Percentiles rank a stretch among this genome's conserved stretches.
Evolutionary conservation across 371 early-diverging fungal genomes (phyloP).

Genomic region (Rhizopus sp.): DNA sequence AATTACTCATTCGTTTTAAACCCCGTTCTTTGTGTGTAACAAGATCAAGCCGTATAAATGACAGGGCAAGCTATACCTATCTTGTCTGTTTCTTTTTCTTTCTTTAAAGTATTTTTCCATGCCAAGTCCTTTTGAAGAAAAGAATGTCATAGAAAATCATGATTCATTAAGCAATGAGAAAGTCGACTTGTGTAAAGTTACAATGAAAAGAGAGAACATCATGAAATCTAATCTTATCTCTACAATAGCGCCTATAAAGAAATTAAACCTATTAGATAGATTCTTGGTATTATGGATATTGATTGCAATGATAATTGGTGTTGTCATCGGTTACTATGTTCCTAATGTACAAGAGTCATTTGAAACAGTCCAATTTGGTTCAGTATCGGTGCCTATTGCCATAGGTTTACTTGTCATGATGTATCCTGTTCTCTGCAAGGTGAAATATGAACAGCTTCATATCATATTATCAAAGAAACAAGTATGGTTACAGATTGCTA

Average conservation of each 20-base stretch:
- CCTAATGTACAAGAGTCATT: conserved; percentile 57
- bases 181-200: conserved; percentile 17
- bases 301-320: conserved; percentile 67
- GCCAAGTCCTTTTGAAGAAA: conserved; percentile 11
- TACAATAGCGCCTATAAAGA: conserved; percentile 24
- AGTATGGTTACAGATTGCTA: conserved; percentile 47
- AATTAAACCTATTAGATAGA: conserved; percentile 51
- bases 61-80: conserved; percentile 16
- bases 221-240: conserved; percentile 18
- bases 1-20: not conserved
- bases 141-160: conserved; percentile 2
- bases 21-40: not conserved
- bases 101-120: conserved; percentile 13
- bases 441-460: conserved; percentile 60
- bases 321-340: conserved; percentile 68
- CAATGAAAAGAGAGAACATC: conserved; percentile 38
- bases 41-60: not conserved
- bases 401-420: conserved; percentile 72
- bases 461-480: conserved; percentile 36
- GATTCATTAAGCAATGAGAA: conserved; percentile 11
- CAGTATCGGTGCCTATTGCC: conserved; percentile 70
- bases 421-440: conserved; percentile 75
- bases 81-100: conserved; percentile 16
- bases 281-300: conserved; percentile 60
- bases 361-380: conserved; percentile 58